These are phyloP conservation scores for Ettlia oleoabundans DNA, from an alignment of 139 green algal species.

Conservation along the genomic window DNA sequence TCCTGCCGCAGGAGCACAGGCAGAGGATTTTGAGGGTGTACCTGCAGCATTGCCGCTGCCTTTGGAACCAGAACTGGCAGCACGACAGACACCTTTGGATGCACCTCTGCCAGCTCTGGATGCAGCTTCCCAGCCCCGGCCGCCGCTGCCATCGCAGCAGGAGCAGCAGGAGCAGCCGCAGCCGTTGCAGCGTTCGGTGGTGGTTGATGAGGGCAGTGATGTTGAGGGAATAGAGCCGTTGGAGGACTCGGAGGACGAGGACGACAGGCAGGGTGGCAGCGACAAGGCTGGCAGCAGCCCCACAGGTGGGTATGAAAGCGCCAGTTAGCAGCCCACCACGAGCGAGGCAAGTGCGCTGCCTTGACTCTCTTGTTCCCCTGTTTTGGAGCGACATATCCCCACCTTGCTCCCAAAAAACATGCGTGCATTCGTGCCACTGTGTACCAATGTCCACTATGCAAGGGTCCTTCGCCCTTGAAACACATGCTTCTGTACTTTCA, in stretches of 20 bases:
- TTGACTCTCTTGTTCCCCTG: not conserved
- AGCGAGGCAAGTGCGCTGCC: not conserved
- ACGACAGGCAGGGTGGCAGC: not conserved
- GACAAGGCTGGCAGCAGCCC: not conserved
- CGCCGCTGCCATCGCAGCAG: too few species aligned
- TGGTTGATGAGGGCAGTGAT: constrained; percentile 31
- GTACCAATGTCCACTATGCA: too few species aligned
- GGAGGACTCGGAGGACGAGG: not conserved
- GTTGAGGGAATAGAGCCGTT: constrained; percentile 38
- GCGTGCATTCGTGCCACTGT: too few species aligned
- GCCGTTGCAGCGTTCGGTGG: not conserved
- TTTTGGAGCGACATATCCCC: too few species aligned
- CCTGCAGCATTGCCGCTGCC: not conserved
- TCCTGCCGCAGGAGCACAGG: not conserved
- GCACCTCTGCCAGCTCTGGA: too few species aligned
- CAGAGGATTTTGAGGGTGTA: not conserved
- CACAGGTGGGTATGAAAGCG: not conserved
- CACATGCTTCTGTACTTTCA: too few species aligned
- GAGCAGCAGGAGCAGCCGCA: not conserved
- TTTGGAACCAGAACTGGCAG: too few species aligned
- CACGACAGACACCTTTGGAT: too few species aligned
- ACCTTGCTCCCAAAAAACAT: too few species aligned
- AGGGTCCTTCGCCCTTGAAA: too few species aligned
- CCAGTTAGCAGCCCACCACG: not conserved
- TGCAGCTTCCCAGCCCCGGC: too few species aligned